Conservation (phyloP, 177 flowering plant genomes). For the Vitis hybrid region DNA sequence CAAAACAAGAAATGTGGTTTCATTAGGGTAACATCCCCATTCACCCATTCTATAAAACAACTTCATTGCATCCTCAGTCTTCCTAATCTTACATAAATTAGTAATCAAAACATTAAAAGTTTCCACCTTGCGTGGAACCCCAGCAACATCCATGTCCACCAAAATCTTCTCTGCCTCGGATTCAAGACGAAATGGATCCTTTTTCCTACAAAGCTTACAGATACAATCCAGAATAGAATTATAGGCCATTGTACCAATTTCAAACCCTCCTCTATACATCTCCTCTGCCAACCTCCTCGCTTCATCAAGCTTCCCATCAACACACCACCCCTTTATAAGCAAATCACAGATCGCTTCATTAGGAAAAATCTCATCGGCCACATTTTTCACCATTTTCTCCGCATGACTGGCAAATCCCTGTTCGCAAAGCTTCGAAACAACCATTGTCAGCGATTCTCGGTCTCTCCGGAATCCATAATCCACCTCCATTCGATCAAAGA, state of each 20-base stretch:
- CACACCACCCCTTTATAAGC: conserved; percentile 90
- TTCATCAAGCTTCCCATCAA: conserved; percentile 79
- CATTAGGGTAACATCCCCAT: conserved; percentile 84
- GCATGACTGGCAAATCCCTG: conserved; percentile 70
- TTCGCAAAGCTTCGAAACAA: conserved; percentile 65
- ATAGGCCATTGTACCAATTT: conserved; percentile 61
- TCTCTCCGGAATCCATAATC: conserved; percentile 67
- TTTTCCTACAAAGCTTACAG: conserved; percentile 76
- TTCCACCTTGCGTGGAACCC: conserved; percentile 80
- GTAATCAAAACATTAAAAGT: conserved; percentile 83
- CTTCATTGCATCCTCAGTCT: conserved; percentile 71
- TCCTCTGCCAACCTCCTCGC: conserved; percentile 76
- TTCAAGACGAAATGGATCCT: conserved; percentile 71
- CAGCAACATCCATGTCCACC: conserved; percentile 76
- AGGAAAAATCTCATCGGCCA: conserved; percentile 80
- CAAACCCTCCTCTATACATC: conserved; percentile 90
- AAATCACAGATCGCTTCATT: conserved; percentile 69
- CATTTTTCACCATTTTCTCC: conserved; percentile 78
- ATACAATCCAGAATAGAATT: conserved; percentile 88
- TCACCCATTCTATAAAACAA: conserved; percentile 81
- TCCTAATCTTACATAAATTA: conserved; percentile 79
- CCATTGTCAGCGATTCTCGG: conserved; percentile 44
- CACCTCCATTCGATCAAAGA: conserved; percentile 75
- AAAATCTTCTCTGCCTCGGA: conserved; percentile 69
- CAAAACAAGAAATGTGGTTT: conserved; percentile 55